A percentile compares a stretch with the other conserved stretches of the same genome.
These are phyloP conservation scores for Ganoderma sinense DNA, from an alignment of 1,284 basidiomycete genomes.

Conservation along the genomic window DNA sequence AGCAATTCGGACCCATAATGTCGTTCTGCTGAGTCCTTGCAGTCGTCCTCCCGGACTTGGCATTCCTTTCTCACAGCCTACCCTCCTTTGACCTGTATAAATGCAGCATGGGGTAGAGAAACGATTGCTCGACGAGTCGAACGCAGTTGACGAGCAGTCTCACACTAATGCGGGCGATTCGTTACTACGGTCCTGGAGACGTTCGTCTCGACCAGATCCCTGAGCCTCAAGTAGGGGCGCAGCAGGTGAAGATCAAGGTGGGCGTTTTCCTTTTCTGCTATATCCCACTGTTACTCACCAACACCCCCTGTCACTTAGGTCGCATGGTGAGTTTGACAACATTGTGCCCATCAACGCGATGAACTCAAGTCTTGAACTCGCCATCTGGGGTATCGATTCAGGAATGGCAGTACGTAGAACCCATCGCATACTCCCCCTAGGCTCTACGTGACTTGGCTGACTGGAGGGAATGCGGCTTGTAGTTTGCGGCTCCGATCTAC, in stretches of 20 bases:
- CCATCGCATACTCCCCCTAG: no score
- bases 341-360: no score
- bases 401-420: conserved; percentile 19
- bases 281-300: not conserved
- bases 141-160: not conserved
- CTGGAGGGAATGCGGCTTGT: not conserved
- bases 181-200: conserved; percentile 42
- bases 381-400: not conserved
- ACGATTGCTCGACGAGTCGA: no score
- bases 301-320: conserved; percentile 10
- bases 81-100: not conserved
- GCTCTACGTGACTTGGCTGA: not conserved
- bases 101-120: no score
- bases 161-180: conserved; percentile 38
- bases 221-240: conserved; percentile 31
- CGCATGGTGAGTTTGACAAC: conserved; percentile 23
- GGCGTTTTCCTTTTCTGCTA: not conserved
- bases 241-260: conserved; percentile 43
- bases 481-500: conserved; percentile 39
- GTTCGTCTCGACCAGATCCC: conserved; percentile 42
- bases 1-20: conserved; percentile 31
- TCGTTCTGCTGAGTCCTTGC: not conserved
- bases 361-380: not conserved
- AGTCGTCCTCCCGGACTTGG: not conserved
- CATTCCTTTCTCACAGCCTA: not conserved